Evolutionary conservation across 345 rosid genomes (phyloP).

Genomic region (Aquilaria yunnanensis): DNA sequence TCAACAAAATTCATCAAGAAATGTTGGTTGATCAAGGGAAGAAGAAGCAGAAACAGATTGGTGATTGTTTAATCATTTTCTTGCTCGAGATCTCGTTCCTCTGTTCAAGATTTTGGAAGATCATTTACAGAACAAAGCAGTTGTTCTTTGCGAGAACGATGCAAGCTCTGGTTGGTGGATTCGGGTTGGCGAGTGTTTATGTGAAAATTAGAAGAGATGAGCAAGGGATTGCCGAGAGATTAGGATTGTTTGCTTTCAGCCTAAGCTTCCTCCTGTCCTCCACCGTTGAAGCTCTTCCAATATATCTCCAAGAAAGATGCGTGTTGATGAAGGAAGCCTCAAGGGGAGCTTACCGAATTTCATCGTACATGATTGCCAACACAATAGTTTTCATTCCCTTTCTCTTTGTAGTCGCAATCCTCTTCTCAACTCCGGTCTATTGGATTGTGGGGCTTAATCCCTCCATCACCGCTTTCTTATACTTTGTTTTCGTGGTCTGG

Average conservation of each 20-base stretch:
- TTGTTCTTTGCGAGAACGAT: slow-evolving; percentile 70
- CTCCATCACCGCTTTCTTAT: slow-evolving; percentile 46
- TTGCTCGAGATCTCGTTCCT: slow-evolving; percentile 50
- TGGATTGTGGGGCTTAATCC: slow-evolving; percentile 92
- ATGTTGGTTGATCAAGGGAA: neutral
- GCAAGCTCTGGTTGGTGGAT: slow-evolving; percentile 84
- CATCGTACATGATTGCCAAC: slow-evolving; percentile 90
- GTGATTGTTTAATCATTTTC: slow-evolving; percentile 16
- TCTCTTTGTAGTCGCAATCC: slow-evolving; percentile 55
- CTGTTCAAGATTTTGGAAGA: slow-evolving; percentile 78
- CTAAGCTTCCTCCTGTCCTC: slow-evolving; percentile 87
- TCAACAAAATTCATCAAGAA: slow-evolving; percentile 6
- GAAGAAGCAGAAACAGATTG: neutral
- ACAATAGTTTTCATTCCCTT: slow-evolving; percentile 75
- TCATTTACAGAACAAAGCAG: slow-evolving; percentile 79
- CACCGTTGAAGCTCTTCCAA: slow-evolving; percentile 90
- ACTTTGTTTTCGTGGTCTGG: slow-evolving; percentile 75
- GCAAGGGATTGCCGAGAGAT: slow-evolving; percentile 61
- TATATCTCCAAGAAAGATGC: slow-evolving; percentile 75
- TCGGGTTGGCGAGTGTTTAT: slow-evolving; percentile 75
- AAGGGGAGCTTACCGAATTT: slow-evolving; percentile 64
- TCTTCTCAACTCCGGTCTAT: slow-evolving; percentile 70
- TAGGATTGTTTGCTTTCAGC: slow-evolving; percentile 83
- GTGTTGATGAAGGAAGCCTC: slow-evolving; percentile 90
- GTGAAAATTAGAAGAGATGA: slow-evolving; percentile 48